Evolutionary conservation across 805 yeast species (phyloP).

Genomic region (Wickerhamiella bombiphila): DNA sequence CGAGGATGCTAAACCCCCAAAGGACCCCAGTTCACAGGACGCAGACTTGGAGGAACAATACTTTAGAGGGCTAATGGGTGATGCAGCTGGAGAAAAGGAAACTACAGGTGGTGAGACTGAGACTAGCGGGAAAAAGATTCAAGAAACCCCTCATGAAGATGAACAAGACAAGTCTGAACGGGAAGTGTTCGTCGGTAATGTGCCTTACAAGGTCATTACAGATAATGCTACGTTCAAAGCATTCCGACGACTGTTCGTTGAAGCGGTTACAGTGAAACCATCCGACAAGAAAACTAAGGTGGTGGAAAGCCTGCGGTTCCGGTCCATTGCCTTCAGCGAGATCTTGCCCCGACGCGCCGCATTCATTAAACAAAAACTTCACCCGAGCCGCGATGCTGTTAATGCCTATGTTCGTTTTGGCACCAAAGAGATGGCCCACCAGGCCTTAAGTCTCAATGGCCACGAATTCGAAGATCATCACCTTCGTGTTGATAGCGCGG

Average conservation of each 20-base stretch:
- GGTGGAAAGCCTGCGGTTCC: conserved; percentile 47
- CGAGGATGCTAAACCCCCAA: conserved; percentile 35
- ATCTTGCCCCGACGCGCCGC: conserved; percentile 87
- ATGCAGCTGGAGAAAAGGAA: not conserved
- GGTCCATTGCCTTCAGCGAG: conserved; percentile 83
- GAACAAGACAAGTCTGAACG: conserved; percentile 72
- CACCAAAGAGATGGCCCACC: conserved; percentile 32
- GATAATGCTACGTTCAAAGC: conserved; percentile 44
- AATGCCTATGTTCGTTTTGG: conserved; percentile 77
- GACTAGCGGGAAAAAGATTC: conserved; percentile 12
- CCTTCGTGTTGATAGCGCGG: conserved; percentile 80
- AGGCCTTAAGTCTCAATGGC: conserved; percentile 46
- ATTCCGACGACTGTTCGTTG: conserved; percentile 47
- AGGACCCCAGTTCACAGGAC: conserved; percentile 32
- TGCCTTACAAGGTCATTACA: conserved; percentile 49
- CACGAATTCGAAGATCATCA: conserved; percentile 55
- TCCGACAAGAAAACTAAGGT: conserved; percentile 30
- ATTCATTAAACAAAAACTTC: conserved; percentile 62
- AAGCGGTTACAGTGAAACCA: not conserved
- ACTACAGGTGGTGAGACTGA: not conserved
- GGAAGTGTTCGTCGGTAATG: conserved; percentile 80
- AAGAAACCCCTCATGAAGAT: conserved; percentile 34
- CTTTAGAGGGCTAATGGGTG: conserved; percentile 6
- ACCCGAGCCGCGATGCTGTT: conserved; percentile 60
- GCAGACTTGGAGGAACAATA: conserved; percentile 2